phyloP scores from a whole-genome alignment of 768 basidiomycete genomes.

The Auricularia heimuer region DNA sequence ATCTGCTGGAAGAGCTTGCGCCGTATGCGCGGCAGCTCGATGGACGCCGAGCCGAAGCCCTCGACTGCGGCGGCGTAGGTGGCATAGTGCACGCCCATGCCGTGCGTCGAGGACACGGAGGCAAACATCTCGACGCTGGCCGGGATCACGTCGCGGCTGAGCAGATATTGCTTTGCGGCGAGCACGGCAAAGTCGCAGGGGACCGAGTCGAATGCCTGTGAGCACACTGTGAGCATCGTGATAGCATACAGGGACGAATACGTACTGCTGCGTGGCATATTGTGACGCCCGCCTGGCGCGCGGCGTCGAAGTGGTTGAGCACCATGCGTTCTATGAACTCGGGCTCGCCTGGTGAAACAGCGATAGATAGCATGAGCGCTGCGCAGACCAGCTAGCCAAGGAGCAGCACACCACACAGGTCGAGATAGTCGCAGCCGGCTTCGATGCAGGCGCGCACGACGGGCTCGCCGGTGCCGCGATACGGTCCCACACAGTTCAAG shows the following conservation, averaged over 20 bases:
- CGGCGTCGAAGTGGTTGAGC: neutral
- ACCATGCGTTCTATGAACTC: conserved; percentile 8
- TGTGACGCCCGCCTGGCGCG: neutral
- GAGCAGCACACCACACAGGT: conserved; percentile 4
- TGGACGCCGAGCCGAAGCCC: conserved; percentile 2
- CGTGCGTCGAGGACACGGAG: neutral
- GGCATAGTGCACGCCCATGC: conserved; percentile 3
- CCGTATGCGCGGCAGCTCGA: conserved; percentile 1
- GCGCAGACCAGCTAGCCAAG: neutral
- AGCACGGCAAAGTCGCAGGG: conserved; percentile 7
- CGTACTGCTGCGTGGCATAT: conserved; percentile 5
- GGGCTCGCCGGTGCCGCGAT: conserved; percentile 7
- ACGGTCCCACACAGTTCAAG: conserved; percentile 7
- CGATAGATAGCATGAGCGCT: neutral
- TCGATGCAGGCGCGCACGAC: conserved; percentile 8
- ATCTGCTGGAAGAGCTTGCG: neutral
- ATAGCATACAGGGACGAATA: too few relatives aligned
- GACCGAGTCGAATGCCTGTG: conserved; percentile 8
- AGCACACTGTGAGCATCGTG: neutral
- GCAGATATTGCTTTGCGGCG: conserved; percentile 1
- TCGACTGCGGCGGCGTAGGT: conserved; percentile 6
- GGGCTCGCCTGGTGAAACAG: conserved; percentile 6
- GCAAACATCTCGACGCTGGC: conserved; percentile 8
- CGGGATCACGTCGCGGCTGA: conserved; percentile 1
- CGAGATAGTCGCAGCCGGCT: conserved; percentile 4